Base-by-base conservation (phyloP, 495 filamentous ascomycete genomes). In the Chaetomium fimeti region DNA sequence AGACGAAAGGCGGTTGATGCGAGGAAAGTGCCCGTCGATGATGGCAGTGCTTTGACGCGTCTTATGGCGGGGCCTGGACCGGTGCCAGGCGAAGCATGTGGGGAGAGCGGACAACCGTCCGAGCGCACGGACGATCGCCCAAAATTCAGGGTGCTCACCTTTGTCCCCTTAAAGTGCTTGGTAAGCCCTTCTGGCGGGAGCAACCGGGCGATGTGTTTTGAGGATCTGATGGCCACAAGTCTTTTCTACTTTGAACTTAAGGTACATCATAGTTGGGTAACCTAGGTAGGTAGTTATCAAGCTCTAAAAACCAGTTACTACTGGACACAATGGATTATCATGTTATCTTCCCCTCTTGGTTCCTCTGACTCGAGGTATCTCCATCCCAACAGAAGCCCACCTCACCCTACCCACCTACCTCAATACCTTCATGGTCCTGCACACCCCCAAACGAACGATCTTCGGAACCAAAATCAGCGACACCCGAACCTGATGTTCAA, bases 131-230 rank as follows among this genome's bases (percentile, higher is more conserved):
- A 62, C 65, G 47, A 29, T 47, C 32, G 24, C 16, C 43, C 45
- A 27, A 54, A 65, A 65, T 65, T 65, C 63, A 65, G 56, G 56
- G 63, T 27, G 56, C 22, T 24, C n/a, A n/a, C n/a, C 36, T 25
- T 27, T 25, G 11, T 20, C 45, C n/a, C 45, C 8, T 20, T 11
- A 6, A 12, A 53, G 47, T 53, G 59, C n/a, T 61, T 61, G 45
- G 59, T 60, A 51, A 60, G 58, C 45, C 9, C n/a, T 8, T 20
- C 15, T 47, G 9, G 3, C 20, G 32, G 22, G 43, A 57, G 13
- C n/a, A 25, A 57, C 32, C 32, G 32, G 32, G 6, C 32, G 32
- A 36, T 36, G 32, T 5, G 32, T 9, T 6, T 36, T 36, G 32
- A 36, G 12, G 32, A 36, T 36, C 32, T 36, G 32, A 36, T 36